Evolutionary conservation across 176 grass and related monocot genomes (phyloP), one percentile per base, ranked within the genome.

Genomic region (Poa annua): DNA sequence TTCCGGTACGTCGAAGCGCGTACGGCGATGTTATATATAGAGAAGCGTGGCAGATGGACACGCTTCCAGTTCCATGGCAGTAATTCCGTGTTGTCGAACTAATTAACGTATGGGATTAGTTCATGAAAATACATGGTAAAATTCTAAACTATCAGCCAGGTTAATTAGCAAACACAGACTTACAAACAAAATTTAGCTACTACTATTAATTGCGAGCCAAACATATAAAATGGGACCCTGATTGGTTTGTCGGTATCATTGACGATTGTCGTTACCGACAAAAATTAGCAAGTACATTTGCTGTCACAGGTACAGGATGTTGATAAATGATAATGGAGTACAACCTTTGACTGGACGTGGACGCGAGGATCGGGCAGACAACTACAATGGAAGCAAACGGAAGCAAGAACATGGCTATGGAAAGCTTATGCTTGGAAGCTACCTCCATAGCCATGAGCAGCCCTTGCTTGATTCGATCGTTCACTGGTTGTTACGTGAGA

Each of bases 401-500:
- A 78, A 48, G 52, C 65, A 71, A 79, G 82, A 32, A 16, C n/a
- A 21, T 44, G 84, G 6, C 17, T 2, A 41, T 35, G 68, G 77
- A 74, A 86, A 66, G 8, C 12, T 73, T 47, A 75, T 81, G 78
- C 78, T 80, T 81, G 48, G 78, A 87, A 75, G 78, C 70, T 53
- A 47, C 47, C 60, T 34, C 78, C 21, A 26, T 47, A 67, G 35
- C 70, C 60, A 59, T 33, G 16, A 66, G 48, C n/a, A 29, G 45
- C 52, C 19, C 64, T 8, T 9, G 74, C 13, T 69, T 39, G 50
- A 35, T n/a, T 85, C 5, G 16, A 17, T 20, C n/a, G 16, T 22
- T 20, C n/a, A 25, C 32, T 11, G 42, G 38, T 5, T 45, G 57
- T 80, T 45, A 63, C 77, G 56, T 86, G 55, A 72, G 42, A 41